Percentiles rank a stretch among this genome's conserved stretches.
These are phyloP conservation scores for Ceratobasidium sp. DNA, from an alignment of 1,284 basidiomycete species.

Conservation along the genomic window DNA sequence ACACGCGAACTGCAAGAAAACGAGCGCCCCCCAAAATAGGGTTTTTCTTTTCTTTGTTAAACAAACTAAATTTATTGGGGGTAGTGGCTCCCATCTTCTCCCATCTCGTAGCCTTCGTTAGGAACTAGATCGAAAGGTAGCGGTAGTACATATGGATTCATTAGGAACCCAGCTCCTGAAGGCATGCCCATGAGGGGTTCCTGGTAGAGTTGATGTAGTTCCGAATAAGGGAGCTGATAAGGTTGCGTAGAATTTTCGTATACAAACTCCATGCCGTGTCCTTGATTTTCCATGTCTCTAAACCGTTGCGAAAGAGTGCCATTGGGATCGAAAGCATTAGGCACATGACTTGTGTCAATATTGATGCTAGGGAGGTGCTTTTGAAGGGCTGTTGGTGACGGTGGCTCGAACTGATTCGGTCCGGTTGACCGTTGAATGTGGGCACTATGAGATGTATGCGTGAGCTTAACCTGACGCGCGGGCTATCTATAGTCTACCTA, in stretches of 20 bases:
- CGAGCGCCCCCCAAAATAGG: too few relatives aligned
- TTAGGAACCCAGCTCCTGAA: background rate
- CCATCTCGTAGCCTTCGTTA: background rate
- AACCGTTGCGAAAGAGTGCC: background rate
- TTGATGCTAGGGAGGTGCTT: background rate
- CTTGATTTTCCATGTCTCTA: background rate
- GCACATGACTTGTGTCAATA: background rate
- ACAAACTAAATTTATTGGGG: too few relatives aligned
- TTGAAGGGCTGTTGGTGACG: background rate
- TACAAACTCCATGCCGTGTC: background rate
- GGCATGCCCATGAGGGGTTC: background rate
- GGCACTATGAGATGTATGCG: background rate
- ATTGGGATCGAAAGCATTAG: background rate
- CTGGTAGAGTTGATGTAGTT: background rate
- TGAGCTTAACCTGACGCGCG: background rate
- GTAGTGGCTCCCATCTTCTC: background rate
- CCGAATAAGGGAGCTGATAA: background rate
- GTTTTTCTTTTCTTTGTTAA: too few relatives aligned
- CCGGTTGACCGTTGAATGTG: background rate
- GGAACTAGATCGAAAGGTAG: background rate
- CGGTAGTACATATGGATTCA: background rate
- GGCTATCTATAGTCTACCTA: background rate
- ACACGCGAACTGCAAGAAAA: too few relatives aligned
- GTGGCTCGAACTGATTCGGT: background rate
- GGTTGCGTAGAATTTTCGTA: background rate